Conservation (phyloP, 2,329 filamentous ascomycete species). For the Myriangium duriaei region DNA sequence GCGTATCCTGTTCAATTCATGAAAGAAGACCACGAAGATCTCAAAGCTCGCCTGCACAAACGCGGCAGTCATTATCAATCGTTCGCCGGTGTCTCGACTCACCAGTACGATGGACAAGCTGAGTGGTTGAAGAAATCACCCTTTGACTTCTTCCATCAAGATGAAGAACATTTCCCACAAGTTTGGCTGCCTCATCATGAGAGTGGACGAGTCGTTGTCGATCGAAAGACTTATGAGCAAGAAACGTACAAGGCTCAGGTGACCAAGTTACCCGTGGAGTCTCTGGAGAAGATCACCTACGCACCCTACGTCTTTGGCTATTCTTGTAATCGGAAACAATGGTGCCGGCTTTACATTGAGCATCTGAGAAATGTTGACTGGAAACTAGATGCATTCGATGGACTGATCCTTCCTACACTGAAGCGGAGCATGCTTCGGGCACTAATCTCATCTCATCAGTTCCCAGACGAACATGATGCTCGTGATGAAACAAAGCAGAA, state of each 20-base stretch:
- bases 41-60: slow-evolving; percentile 11
- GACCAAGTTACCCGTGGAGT: slow-evolving; percentile 6
- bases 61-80: slow-evolving; percentile 14
- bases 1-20: slow-evolving; percentile 12
- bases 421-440: slow-evolving; percentile 14
- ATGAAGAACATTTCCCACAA: slow-evolving; percentile 5
- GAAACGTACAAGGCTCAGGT: slow-evolving; percentile 3
- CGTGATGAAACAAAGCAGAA: slow-evolving; percentile 2
- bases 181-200: slow-evolving; percentile 11
- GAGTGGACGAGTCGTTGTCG: slow-evolving; percentile 17
- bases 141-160: slow-evolving; percentile 2
- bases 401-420: slow-evolving; percentile 13
- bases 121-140: slow-evolving; percentile 16
- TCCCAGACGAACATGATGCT: slow-evolving; percentile 15
- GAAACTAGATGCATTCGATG: slow-evolving; percentile 14
- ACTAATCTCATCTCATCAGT: slow-evolving; percentile 15
- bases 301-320: slow-evolving; percentile 19
- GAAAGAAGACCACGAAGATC: slow-evolving; percentile 5
- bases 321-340: slow-evolving; percentile 15
- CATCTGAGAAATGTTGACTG: slow-evolving; percentile 16
- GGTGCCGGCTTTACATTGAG: slow-evolving; percentile 19
- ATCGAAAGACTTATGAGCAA: slow-evolving; percentile 17
- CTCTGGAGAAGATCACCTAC: slow-evolving; percentile 15
- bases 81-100: slow-evolving; percentile 11
- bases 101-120: slow-evolving; percentile 16